Conservation (phyloP, 768 basidiomycete species). For the Leucocoprinus sp. region DNA sequence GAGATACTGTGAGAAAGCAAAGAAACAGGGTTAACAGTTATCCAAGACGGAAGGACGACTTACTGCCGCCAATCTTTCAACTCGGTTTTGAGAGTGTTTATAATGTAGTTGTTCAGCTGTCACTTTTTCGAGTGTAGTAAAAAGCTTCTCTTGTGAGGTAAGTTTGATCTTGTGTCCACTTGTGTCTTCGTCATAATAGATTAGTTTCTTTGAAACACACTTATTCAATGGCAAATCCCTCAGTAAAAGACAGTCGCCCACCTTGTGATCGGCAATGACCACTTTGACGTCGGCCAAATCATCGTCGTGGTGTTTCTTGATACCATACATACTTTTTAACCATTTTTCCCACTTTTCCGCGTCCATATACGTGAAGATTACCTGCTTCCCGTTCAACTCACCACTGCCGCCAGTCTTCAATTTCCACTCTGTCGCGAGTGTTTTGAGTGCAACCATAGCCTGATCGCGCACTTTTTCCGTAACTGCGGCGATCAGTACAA, state of each 20-base stretch:
- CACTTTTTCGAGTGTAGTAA: conserved; percentile 63
- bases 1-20: conserved; percentile 24
- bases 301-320: conserved; percentile 25
- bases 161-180: conserved; percentile 48
- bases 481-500: conserved; percentile 69
- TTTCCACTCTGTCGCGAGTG: conserved; percentile 57
- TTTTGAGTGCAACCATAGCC: conserved; percentile 39
- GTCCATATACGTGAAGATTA: conserved; percentile 91
- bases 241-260: conserved; percentile 24
- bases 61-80: conserved; percentile 64
- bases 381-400: conserved; percentile 37
- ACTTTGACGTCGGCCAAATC: conserved; percentile 37
- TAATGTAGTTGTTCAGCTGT: conserved; percentile 37
- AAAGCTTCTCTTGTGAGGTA: conserved; percentile 42
- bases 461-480: conserved; percentile 26
- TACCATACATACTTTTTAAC: conserved; percentile 88
- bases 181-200: conserved; percentile 71
- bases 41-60: conserved; percentile 9
- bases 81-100: conserved; percentile 61
- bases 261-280: conserved; percentile 78
- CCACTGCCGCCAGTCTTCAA: conserved; percentile 32
- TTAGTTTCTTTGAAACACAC: conserved; percentile 37
- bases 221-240: background rate
- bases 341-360: conserved; percentile 75
- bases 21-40: background rate